A percentile compares a stretch with the other conserved stretches of the same genome.
phyloP scores from a whole-genome alignment of 2,329 filamentous ascomycete species.

The Lecanoromycetidae sp. region DNA sequence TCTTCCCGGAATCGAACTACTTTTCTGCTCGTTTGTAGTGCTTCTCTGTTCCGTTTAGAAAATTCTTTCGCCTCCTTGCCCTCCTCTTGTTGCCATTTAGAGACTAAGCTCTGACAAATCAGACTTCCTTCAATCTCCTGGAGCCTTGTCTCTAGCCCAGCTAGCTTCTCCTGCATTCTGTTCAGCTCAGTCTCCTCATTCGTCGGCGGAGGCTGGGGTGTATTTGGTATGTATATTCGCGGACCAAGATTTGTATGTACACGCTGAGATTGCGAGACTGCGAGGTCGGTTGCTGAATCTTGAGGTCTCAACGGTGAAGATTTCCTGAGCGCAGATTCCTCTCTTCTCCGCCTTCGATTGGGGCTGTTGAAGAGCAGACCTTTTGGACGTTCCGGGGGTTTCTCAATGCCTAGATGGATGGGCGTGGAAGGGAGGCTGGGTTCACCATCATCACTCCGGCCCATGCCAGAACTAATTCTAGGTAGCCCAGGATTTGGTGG shows the following conservation, averaged over 20 bases:
- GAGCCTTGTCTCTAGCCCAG: background rate
- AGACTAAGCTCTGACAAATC: background rate
- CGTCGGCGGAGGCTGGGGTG: background rate
- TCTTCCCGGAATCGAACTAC: background rate
- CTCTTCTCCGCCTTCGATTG: constrained; percentile 22
- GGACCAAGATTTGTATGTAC: background rate
- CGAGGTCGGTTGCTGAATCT: constrained; percentile 16
- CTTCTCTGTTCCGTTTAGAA: background rate
- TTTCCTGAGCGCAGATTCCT: constrained; percentile 22
- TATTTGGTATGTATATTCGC: constrained; percentile 16
- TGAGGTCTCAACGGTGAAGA: constrained; percentile 23
- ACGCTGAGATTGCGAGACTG: background rate
- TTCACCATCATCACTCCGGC: constrained; percentile 35
- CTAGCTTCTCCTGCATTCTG: background rate
- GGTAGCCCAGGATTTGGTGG: background rate
- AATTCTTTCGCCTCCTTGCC: background rate
- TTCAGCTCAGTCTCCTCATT: background rate
- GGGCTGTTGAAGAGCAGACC: constrained; percentile 29
- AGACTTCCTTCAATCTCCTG: background rate
- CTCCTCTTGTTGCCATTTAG: background rate
- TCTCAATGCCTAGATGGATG: constrained; percentile 30
- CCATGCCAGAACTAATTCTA: background rate
- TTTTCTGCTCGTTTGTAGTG: background rate
- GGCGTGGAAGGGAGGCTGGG: constrained; percentile 49
- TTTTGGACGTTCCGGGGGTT: constrained; percentile 24